These are phyloP conservation scores for Raffaelea ambrosiae DNA, from an alignment of 2,329 filamentous ascomycete species.

Conservation along the genomic window DNA sequence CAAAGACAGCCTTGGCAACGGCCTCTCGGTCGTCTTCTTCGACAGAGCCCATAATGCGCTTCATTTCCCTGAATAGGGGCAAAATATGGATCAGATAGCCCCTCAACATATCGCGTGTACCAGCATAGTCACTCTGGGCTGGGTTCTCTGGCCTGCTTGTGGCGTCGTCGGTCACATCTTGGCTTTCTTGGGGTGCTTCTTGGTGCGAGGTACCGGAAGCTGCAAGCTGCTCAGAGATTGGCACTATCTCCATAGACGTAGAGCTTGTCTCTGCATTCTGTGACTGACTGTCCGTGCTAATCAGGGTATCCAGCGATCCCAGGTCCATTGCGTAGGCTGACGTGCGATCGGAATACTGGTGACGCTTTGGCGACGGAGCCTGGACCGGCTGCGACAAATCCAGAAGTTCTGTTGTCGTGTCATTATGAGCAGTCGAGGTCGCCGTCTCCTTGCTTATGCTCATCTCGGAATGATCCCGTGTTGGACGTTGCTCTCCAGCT, in stretches of 20 bases:
- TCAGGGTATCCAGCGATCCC: conserved; percentile 3
- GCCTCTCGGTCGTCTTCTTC: not conserved
- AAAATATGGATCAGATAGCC: conserved; percentile 1
- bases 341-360: not conserved
- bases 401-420: conserved; percentile 3
- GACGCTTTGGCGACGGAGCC: not conserved
- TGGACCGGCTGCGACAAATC: conserved; percentile 7
- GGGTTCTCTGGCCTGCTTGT: no score
- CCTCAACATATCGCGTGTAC: not conserved
- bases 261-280: not conserved
- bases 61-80: conserved; percentile 3
- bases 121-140: no score
- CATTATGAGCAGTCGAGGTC: not conserved
- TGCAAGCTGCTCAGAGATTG: no score
- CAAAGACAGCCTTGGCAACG: not conserved
- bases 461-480: no score
- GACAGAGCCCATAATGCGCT: not conserved
- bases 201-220: no score
- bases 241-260: no score
- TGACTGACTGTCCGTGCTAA: not conserved
- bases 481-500: no score
- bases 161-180: no score
- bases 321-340: conserved; percentile 12
- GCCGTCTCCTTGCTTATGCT: no score
- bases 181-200: no score